Percentiles rank a stretch among this genome's conserved stretches.
These are phyloP conservation scores for Hypoxylon sp. DNA, from an alignment of 2,329 filamentous ascomycete genomes.

Conservation along the genomic window DNA sequence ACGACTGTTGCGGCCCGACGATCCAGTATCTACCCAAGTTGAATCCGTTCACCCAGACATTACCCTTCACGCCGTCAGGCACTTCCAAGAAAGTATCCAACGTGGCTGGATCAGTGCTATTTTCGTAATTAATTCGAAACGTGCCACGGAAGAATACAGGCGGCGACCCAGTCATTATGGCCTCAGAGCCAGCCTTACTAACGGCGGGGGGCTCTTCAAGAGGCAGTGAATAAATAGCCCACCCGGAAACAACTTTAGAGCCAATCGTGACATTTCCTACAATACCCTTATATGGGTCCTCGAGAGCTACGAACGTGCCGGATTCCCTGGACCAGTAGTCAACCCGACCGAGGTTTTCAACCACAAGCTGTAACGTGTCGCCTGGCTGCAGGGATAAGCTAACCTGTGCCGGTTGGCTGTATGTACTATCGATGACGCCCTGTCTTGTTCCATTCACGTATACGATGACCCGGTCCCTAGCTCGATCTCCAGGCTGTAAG, in stretches of 20 bases:
- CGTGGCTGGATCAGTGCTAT: conserved; percentile 50
- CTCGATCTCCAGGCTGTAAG: conserved; percentile 60
- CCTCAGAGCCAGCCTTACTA: not conserved
- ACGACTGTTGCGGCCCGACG: conserved; percentile 64
- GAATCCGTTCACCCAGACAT: conserved; percentile 63
- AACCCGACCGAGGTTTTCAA: conserved; percentile 67
- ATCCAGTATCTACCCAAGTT: conserved; percentile 64
- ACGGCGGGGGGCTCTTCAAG: conserved; percentile 51
- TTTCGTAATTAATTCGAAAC: conserved; percentile 50
- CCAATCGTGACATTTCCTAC: conserved; percentile 61
- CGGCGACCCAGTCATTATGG: conserved; percentile 38
- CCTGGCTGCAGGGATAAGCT: conserved; percentile 57
- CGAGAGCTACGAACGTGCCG: conserved; percentile 53
- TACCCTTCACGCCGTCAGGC: conserved; percentile 61
- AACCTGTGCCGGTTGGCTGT: conserved; percentile 58
- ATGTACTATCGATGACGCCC: conserved; percentile 65
- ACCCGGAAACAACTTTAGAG: conserved; percentile 53
- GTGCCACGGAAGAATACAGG: conserved; percentile 53
- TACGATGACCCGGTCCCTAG: conserved; percentile 63
- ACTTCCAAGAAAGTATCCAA: conserved; percentile 59
- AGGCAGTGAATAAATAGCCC: conserved; percentile 60
- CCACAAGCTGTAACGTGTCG: conserved; percentile 61
- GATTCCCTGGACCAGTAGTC: conserved; percentile 60
- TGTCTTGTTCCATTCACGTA: conserved; percentile 61
- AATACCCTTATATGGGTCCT: conserved; percentile 65